Conservation (phyloP, 2,329 filamentous ascomycete genomes). For the Fonsecaea erecta region DNA sequence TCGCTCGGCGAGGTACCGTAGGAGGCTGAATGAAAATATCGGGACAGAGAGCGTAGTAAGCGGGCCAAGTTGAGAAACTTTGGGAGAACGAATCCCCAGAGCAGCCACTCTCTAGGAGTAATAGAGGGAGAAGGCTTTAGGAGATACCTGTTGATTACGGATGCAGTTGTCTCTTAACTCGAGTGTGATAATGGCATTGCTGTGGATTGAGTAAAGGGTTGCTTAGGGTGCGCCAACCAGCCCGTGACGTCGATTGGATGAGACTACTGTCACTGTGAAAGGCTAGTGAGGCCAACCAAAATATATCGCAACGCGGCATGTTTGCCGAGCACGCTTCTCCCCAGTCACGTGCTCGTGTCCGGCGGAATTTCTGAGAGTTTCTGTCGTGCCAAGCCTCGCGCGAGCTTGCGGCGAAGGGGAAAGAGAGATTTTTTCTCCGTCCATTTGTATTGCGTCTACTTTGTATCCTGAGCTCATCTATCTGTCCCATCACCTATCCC, state of each 20-base stretch:
- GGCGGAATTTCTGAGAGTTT: conserved; percentile 12
- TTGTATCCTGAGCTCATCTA: conserved; percentile 26
- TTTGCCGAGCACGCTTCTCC: neutral
- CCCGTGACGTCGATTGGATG: conserved; percentile 8
- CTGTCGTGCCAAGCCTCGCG: conserved; percentile 6
- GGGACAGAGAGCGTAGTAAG: neutral
- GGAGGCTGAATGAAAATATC: conserved; percentile 3
- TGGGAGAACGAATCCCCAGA: neutral
- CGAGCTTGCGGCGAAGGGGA: conserved; percentile 4
- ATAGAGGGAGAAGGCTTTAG: neutral
- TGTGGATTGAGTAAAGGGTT: neutral
- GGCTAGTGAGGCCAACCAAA: too few relatives aligned
- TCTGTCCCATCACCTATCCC: conserved; percentile 33
- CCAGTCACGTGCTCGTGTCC: too few relatives aligned
- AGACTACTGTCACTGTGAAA: too few relatives aligned
- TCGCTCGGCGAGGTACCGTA: conserved; percentile 19
- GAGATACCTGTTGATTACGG: neutral
- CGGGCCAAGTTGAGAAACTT: neutral
- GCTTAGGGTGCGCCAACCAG: neutral
- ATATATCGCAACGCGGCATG: neutral
- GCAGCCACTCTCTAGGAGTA: neutral
- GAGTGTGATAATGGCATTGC: conserved; percentile 2
- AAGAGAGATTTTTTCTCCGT: conserved; percentile 24
- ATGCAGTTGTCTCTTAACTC: neutral
- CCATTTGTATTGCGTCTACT: conserved; percentile 18